Evolutionary conservation across 225 moss, liverwort and hornwort species (phyloP), one percentile per base, ranked within the genome.

Genomic region (Neckera pumila): DNA sequence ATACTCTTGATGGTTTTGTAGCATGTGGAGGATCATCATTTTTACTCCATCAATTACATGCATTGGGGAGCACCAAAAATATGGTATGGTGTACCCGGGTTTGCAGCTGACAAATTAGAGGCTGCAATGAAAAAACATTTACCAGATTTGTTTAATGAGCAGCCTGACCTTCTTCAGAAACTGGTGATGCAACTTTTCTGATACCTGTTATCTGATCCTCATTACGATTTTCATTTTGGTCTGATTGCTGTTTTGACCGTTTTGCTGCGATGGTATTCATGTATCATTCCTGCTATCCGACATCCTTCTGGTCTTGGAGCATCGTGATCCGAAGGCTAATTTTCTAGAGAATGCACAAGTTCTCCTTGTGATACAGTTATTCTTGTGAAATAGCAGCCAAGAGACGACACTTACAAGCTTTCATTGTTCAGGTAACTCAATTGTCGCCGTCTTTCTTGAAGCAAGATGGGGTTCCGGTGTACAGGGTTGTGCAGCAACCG

Each of bases 1-100:
- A 69, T 38, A 64, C 60, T 63, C 30, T 88, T 79, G 45, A 74
- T 92, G 86, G 64, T 86, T 85, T 92, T 93, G 93, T 93, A 98
- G 98, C 98, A 98, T 90, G 98, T 98, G 84, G 98, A 98, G 87
- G 97, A 98, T 92, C 98, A 98, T 93, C 98, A 98, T 90, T 98
- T 98, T 88, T 97, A 98, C 75, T 98, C 98, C 56, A 90, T 98
- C 86, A 98, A 98, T 88, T 98, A 94, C 85, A 93, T 96, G 95
- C 98, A 98, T 92, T 97, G 95, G 96, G 98, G 98, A 82, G 96
- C 96, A 88, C 98, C 98, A 60, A 98, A 98, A 92, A 92, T 98
- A 60, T 98, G 98, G 98, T 98, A 98, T 88, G 98, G 98, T 87
- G 98, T 98, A 57, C 96, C 98, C 81, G 95, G 97, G 70, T 89